Conservation (phyloP, 257 asterid genomes). For the Scutellaria galericulata region DNA sequence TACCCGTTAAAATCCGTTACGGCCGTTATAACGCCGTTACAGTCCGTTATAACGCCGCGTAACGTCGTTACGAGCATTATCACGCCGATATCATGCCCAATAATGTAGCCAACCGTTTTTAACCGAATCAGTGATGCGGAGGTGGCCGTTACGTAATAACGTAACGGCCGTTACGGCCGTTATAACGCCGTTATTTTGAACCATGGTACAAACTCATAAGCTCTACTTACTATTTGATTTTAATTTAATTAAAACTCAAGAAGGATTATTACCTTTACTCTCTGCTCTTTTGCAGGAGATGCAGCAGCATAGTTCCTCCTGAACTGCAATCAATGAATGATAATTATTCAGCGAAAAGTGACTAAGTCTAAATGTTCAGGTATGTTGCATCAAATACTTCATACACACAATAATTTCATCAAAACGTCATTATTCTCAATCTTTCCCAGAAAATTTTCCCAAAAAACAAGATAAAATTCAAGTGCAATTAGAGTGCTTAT, state of each 20-base stretch:
- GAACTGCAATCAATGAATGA: conserved; percentile 43
- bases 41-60: no score
- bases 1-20: no score
- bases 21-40: no score
- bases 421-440: not conserved
- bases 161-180: no score
- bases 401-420: not conserved
- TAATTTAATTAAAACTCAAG: not conserved
- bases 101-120: no score
- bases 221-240: not conserved
- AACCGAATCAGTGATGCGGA: no score
- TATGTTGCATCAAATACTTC: conserved; percentile 3
- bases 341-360: not conserved
- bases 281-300: conserved; percentile 49
- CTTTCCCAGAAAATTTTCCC: not conserved
- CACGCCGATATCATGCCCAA: no score
- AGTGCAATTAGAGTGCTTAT: not conserved
- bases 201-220: no score
- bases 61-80: no score
- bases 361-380: not conserved
- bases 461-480: not conserved
- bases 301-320: conserved; percentile 53
- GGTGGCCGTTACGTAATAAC: no score
- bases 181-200: no score
- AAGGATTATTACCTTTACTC: conserved; percentile 50